Evolutionary conservation across 306 rosid genomes (phyloP).

Genomic region (Vigna trinervia): DNA sequence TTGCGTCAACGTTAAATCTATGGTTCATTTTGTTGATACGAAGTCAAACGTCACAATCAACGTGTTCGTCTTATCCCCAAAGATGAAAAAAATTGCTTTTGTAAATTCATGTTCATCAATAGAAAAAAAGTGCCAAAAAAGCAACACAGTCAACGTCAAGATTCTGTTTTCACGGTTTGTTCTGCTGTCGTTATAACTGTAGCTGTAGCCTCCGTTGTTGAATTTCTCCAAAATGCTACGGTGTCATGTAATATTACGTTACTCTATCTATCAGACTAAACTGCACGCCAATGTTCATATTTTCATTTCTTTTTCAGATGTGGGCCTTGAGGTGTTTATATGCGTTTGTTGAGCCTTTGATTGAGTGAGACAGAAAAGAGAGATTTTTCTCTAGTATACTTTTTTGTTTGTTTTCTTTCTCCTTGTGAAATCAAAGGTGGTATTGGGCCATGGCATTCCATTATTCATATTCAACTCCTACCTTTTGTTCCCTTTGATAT

Average conservation of each 20-base stretch:
- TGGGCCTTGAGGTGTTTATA: slow-evolving; percentile 48
- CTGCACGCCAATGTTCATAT: slow-evolving; percentile 32
- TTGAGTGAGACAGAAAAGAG: slow-evolving; percentile 40
- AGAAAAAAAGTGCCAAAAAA: slow-evolving; percentile 20
- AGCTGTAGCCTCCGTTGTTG: slow-evolving; percentile 47
- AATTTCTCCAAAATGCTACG: slow-evolving; percentile 43
- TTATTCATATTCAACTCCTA: slow-evolving; percentile 56
- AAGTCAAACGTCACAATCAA: neutral
- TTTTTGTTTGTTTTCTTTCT: neutral
- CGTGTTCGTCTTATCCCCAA: neutral
- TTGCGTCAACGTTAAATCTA: no score
- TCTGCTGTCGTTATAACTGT: slow-evolving; percentile 59
- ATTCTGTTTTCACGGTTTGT: slow-evolving; percentile 48
- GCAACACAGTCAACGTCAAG: slow-evolving; percentile 40
- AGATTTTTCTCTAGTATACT: neutral
- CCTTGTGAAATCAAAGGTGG: slow-evolving; percentile 48
- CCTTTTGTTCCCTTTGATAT: slow-evolving; percentile 43
- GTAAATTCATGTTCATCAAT: neutral
- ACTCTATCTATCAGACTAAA: slow-evolving; percentile 28
- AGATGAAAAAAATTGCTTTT: neutral
- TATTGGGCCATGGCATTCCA: slow-evolving; percentile 66
- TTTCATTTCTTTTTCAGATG: slow-evolving; percentile 3
- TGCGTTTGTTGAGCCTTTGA: slow-evolving; percentile 59
- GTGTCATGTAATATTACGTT: slow-evolving; percentile 16
- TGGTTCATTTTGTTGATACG: no score